Evolutionary conservation across 2,329 filamentous ascomycete species (phyloP).

Genomic region (Gaeumannomyces tritici): DNA sequence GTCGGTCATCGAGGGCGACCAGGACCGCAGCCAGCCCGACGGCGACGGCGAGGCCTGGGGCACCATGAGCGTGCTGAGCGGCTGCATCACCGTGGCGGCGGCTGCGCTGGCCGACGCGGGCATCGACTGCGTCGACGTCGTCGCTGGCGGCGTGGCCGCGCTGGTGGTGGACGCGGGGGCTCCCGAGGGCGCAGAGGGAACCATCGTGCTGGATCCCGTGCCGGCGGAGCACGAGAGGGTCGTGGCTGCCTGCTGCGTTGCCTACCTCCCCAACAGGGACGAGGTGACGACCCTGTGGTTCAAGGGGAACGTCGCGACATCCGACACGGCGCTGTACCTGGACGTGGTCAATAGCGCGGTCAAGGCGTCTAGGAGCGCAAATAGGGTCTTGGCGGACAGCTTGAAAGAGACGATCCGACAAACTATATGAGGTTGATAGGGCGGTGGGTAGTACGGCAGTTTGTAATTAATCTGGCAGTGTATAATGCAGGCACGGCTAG

Average conservation of each 20-base stretch:
- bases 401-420: conserved; percentile 23
- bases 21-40: conserved; percentile 48
- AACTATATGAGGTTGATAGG: not conserved
- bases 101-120: conserved; percentile 90
- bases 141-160: conserved; percentile 82
- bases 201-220: conserved; percentile 69
- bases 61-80: conserved; percentile 82
- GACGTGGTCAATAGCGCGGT: conserved; percentile 30
- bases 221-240: conserved; percentile 71
- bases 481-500: too few relatives aligned
- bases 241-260: conserved; percentile 78
- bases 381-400: conserved; percentile 28
- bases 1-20: conserved; percentile 87
- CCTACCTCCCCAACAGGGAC: conserved; percentile 75
- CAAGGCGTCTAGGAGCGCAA: conserved; percentile 29
- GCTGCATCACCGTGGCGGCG: conserved; percentile 87
- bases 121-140: conserved; percentile 89
- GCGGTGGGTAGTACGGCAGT: too few relatives aligned
- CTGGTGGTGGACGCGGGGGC: conserved; percentile 42
- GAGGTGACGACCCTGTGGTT: conserved; percentile 94
- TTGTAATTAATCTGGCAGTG: too few relatives aligned
- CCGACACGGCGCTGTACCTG: conserved; percentile 29
- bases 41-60: conserved; percentile 64
- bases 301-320: conserved; percentile 55
- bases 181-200: conserved; percentile 16